Conservation (phyloP, 768 basidiomycete species). For the Macrolepiota fuliginosa region DNA sequence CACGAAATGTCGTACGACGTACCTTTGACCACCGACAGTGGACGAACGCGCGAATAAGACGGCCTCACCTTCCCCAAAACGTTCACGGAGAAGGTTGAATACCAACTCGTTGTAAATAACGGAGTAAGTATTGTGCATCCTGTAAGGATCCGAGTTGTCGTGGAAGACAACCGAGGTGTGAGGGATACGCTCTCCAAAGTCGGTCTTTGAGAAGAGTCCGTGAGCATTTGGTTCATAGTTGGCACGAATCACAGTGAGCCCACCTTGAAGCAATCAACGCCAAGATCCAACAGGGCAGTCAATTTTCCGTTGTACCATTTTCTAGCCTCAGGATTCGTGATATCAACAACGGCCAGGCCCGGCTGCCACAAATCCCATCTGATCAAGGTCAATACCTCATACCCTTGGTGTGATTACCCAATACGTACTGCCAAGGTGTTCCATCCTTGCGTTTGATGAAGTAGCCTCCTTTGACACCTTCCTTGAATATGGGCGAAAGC, state of each 20-base stretch:
- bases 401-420: background rate
- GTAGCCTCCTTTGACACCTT: slow-evolving; percentile 64
- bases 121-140: slow-evolving; percentile 73
- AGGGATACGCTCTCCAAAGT: slow-evolving; percentile 78
- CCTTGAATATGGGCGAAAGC: slow-evolving; percentile 64
- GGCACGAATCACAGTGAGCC: background rate
- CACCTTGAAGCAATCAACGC: slow-evolving; percentile 62
- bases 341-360: slow-evolving; percentile 58
- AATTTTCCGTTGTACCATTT: slow-evolving; percentile 56
- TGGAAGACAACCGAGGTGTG: slow-evolving; percentile 60
- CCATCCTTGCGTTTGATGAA: slow-evolving; percentile 70
- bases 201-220: slow-evolving; percentile 41
- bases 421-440: slow-evolving; percentile 61
- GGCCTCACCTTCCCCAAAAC: slow-evolving; percentile 63
- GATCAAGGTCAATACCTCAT: background rate
- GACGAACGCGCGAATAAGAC: slow-evolving; percentile 69
- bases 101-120: slow-evolving; percentile 71
- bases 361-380: slow-evolving; percentile 31
- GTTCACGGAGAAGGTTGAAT: slow-evolving; percentile 54
- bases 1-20: background rate
- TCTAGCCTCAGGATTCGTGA: slow-evolving; percentile 52
- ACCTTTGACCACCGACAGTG: slow-evolving; percentile 69
- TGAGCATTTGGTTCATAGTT: background rate
- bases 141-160: slow-evolving; percentile 65
- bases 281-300: slow-evolving; percentile 48